phyloP scores from a whole-genome alignment of 2,329 filamentous ascomycete species.

The Colletotrichum costaricense region DNA sequence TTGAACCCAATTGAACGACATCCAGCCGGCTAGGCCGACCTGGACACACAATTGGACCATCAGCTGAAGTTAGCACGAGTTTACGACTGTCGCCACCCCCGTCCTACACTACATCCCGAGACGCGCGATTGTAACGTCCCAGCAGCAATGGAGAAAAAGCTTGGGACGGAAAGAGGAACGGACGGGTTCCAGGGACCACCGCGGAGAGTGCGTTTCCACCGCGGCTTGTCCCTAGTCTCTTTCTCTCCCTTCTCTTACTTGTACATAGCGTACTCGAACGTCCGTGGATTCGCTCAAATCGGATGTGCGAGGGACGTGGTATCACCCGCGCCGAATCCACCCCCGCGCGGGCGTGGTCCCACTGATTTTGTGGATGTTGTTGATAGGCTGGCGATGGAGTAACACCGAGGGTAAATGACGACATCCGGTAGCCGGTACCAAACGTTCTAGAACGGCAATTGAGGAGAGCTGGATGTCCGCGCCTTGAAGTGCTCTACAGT shows the following conservation, averaged over 20 bases:
- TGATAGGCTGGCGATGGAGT: slow-evolving; percentile 20
- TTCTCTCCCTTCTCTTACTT: not conserved
- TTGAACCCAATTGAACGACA: not conserved
- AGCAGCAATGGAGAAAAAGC: not conserved
- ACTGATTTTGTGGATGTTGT: not conserved
- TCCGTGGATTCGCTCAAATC: not conserved
- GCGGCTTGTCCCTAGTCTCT: slow-evolving; percentile 11
- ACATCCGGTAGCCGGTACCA: slow-evolving; percentile 7
- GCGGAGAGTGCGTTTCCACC: not conserved
- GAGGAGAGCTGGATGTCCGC: not conserved
- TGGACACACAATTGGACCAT: too few species aligned
- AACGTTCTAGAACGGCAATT: not conserved
- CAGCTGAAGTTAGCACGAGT: not conserved
- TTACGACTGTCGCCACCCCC: not conserved
- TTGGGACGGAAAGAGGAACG: not conserved
- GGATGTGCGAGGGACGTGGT: not conserved
- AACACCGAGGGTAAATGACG: slow-evolving; percentile 32
- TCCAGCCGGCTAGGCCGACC: not conserved
- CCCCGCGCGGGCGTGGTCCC: slow-evolving; percentile 15
- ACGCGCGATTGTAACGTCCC: slow-evolving; percentile 18
- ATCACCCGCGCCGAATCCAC: not conserved
- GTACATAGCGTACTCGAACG: not conserved
- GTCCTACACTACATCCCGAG: too few species aligned
- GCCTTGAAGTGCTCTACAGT: not conserved
- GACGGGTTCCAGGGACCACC: not conserved